Percentiles rank a stretch among this genome's conserved stretches.
Evolutionary conservation across 495 filamentous ascomycete species (phyloP).

Genomic region (Trichoderma virens): DNA sequence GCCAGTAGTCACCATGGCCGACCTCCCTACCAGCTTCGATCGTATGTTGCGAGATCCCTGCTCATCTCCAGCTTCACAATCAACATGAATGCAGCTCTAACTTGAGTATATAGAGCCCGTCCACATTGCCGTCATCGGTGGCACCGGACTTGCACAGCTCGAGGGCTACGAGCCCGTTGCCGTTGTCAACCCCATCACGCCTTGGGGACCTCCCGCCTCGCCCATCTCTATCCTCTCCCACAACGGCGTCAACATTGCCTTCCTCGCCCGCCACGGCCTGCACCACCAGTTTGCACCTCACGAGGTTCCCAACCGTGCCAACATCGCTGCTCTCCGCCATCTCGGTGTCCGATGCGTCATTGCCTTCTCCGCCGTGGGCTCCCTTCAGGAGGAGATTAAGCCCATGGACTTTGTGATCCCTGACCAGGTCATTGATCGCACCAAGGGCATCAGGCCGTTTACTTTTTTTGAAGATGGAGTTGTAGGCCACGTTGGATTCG

Average conservation of each 20-base stretch:
- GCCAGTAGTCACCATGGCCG: constrained; percentile 12
- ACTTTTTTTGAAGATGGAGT: constrained; percentile 94
- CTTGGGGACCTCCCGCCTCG: constrained; percentile 89
- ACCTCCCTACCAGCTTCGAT: constrained; percentile 19
- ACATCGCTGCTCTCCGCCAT: constrained; percentile 86
- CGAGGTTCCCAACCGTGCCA: constrained; percentile 84
- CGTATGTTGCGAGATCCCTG: constrained; percentile 10
- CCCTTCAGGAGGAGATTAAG: constrained; percentile 80
- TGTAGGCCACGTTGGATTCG: constrained; percentile 92
- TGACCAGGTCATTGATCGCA: constrained; percentile 95
- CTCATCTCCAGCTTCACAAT: background rate
- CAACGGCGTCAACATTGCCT: constrained; percentile 72
- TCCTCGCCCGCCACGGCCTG: constrained; percentile 83
- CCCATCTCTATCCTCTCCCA: constrained; percentile 88
- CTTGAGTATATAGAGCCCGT: constrained; percentile 52
- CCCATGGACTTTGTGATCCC: constrained; percentile 95
- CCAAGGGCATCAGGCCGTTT: constrained; percentile 84
- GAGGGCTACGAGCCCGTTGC: constrained; percentile 76
- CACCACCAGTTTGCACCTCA: constrained; percentile 88
- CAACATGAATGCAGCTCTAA: background rate
- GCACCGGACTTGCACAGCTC: constrained; percentile 73
- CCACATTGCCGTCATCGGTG: constrained; percentile 91
- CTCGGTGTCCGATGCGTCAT: constrained; percentile 85
- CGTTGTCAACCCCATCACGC: constrained; percentile 60
- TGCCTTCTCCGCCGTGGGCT: constrained; percentile 92